phyloP scores from a whole-genome alignment of 2,329 filamentous ascomycete species.

The Akanthomyces dipterigenus region DNA sequence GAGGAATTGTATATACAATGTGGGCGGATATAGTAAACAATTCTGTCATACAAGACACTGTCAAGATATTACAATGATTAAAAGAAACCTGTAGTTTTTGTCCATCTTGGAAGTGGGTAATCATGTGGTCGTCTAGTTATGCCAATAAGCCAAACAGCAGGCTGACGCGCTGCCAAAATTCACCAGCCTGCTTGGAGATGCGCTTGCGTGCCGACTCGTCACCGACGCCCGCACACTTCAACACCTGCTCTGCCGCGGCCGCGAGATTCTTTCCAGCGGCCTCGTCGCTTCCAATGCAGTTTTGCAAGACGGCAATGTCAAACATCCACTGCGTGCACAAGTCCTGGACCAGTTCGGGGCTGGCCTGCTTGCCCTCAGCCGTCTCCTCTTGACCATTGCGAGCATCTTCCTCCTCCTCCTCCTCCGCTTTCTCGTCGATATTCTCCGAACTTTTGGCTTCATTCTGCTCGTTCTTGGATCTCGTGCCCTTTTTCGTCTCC shows the following conservation, averaged over 20 bases:
- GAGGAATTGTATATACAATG: not conserved
- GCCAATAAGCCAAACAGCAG: slow-evolving; percentile 74
- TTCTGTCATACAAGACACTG: not conserved
- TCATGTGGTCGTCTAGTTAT: slow-evolving; percentile 19
- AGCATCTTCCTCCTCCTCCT: not conserved
- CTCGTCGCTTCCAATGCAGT: slow-evolving; percentile 33
- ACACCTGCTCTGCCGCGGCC: slow-evolving; percentile 39
- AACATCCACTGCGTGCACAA: slow-evolving; percentile 55
- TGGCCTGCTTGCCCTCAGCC: not conserved
- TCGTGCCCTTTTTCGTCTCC: slow-evolving; percentile 14
- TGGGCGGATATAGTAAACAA: not conserved
- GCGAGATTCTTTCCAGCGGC: slow-evolving; percentile 28
- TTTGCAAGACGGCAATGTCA: slow-evolving; percentile 47
- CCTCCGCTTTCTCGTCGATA: slow-evolving; percentile 11
- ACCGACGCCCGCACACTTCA: slow-evolving; percentile 40
- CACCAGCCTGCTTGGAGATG: slow-evolving; percentile 56
- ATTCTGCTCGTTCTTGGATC: slow-evolving; percentile 12
- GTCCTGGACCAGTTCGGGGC: slow-evolving; percentile 32
- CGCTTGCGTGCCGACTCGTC: slow-evolving; percentile 42
- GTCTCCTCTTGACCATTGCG: not conserved
- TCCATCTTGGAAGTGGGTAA: not conserved
- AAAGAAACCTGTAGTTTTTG: not conserved
- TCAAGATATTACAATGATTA: not conserved
- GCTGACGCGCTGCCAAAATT: slow-evolving; percentile 79
- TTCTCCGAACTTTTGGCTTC: slow-evolving; percentile 12